Evolutionary conservation across 2,329 filamentous ascomycete species (phyloP).

Genomic region (Monosporascus sp.): DNA sequence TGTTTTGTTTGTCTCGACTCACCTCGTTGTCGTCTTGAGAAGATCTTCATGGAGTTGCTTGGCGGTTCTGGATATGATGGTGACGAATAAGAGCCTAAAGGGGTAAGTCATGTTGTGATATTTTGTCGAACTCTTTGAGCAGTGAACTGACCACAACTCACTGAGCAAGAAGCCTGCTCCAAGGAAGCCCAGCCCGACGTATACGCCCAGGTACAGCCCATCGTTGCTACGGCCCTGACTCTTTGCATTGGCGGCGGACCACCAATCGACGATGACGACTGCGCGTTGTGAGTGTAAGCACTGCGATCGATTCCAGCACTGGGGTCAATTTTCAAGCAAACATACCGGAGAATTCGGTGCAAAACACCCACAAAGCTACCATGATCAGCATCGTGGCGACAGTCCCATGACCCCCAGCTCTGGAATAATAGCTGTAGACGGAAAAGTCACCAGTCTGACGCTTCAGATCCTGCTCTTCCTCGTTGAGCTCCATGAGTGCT

Average conservation of each 20-base stretch:
- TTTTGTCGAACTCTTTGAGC: too few relatives aligned
- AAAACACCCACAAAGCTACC: background rate
- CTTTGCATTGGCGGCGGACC: background rate
- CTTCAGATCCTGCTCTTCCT: background rate
- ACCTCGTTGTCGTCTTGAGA: background rate
- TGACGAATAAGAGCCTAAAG: background rate
- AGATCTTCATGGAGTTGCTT: background rate
- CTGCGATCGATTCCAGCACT: background rate
- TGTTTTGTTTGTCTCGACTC: background rate
- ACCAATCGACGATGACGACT: background rate
- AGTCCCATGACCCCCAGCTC: background rate
- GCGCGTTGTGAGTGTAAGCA: background rate
- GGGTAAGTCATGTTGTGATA: background rate
- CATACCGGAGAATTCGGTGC: background rate
- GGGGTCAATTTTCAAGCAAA: background rate
- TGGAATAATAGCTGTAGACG: background rate
- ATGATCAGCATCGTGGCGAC: background rate
- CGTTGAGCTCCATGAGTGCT: background rate
- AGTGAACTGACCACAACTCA: background rate
- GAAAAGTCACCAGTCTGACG: background rate
- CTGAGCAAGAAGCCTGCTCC: background rate
- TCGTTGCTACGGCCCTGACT: background rate
- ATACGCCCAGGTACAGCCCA: background rate
- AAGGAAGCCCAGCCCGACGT: background rate
- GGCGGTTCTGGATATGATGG: background rate